phyloP scores from a whole-genome alignment of 768 basidiomycete species.

The Boletus pseudopeckii region DNA sequence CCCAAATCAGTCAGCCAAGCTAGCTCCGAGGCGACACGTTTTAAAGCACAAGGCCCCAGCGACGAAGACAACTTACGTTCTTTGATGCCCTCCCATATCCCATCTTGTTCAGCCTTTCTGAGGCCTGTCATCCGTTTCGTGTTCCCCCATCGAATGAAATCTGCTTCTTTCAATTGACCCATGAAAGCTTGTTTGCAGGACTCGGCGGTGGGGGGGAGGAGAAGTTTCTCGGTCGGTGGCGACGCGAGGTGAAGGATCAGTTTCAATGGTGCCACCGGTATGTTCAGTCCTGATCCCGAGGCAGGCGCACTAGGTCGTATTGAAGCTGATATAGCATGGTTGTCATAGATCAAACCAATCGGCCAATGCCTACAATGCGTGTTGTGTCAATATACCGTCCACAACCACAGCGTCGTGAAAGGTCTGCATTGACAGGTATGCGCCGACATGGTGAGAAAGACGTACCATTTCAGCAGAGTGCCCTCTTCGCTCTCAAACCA shows the following conservation, averaged over 20 bases:
- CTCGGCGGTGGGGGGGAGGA: conserved; percentile 76
- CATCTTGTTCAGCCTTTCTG: conserved; percentile 89
- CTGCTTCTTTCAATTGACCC: conserved; percentile 94
- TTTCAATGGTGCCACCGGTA: conserved; percentile 56
- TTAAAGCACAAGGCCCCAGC: conserved; percentile 21
- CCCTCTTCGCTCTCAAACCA: conserved; percentile 96
- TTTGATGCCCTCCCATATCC: conserved; percentile 94
- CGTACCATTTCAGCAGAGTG: conserved; percentile 81
- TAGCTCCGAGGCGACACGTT: conserved; percentile 8
- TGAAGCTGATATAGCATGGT: conserved; percentile 63
- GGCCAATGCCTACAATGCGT: conserved; percentile 88
- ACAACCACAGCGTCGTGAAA: not conserved
- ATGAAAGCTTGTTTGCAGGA: conserved; percentile 92
- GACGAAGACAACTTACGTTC: conserved; percentile 63
- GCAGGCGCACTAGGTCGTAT: conserved; percentile 40
- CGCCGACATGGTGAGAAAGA: conserved; percentile 11
- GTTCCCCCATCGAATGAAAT: conserved; percentile 96
- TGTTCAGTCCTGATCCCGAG: conserved; percentile 39
- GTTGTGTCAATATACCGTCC: conserved; percentile 7
- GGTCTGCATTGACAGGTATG: not conserved
- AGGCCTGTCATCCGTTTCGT: conserved; percentile 91
- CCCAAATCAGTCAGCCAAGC: conserved; percentile 23
- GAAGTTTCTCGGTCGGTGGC: conserved; percentile 82
- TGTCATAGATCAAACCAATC: conserved; percentile 91
- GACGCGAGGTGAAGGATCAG: conserved; percentile 83